These are phyloP conservation scores for Tubosaeta sp. DNA, from an alignment of 768 basidiomycete genomes.

Conservation along the genomic window DNA sequence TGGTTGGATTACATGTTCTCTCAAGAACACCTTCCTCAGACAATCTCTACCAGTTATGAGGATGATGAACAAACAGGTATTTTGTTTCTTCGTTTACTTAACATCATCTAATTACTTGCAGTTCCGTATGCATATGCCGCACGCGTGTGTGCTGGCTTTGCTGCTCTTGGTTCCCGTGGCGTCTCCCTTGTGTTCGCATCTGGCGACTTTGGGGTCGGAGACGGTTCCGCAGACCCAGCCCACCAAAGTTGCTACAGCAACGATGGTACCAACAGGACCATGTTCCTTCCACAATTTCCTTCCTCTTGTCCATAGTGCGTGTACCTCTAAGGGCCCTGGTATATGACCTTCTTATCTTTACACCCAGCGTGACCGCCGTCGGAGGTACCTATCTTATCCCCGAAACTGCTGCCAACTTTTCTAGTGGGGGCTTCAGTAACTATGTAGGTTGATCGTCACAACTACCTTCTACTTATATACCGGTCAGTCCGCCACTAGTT, in stretches of 20 bases:
- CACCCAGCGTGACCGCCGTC: conserved; percentile 61
- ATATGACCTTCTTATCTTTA: neutral
- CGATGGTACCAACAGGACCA: conserved; percentile 49
- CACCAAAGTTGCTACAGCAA: conserved; percentile 56
- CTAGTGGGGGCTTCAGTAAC: conserved; percentile 36
- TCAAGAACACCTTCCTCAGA: conserved; percentile 45
- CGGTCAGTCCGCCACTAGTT: conserved; percentile 37
- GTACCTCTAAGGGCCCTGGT: no score
- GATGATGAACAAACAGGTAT: conserved; percentile 69
- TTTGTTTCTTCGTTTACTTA: no score
- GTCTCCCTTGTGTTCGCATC: conserved; percentile 61
- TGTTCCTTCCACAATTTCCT: conserved; percentile 61
- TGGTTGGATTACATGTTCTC: conserved; percentile 20
- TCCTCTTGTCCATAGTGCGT: conserved; percentile 54
- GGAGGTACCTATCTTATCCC: conserved; percentile 61
- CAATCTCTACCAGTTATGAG: conserved; percentile 70
- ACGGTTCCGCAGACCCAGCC: conserved; percentile 41
- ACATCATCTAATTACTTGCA: no score
- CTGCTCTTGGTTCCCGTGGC: conserved; percentile 66
- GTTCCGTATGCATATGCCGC: no score
- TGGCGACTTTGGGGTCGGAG: conserved; percentile 69
- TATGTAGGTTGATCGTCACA: conserved; percentile 37
- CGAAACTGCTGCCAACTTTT: conserved; percentile 52
- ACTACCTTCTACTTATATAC: conserved; percentile 1
- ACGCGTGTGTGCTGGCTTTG: no score